phyloP scores from a whole-genome alignment of 257 asterid species.

The Solanum etuberosum region DNA sequence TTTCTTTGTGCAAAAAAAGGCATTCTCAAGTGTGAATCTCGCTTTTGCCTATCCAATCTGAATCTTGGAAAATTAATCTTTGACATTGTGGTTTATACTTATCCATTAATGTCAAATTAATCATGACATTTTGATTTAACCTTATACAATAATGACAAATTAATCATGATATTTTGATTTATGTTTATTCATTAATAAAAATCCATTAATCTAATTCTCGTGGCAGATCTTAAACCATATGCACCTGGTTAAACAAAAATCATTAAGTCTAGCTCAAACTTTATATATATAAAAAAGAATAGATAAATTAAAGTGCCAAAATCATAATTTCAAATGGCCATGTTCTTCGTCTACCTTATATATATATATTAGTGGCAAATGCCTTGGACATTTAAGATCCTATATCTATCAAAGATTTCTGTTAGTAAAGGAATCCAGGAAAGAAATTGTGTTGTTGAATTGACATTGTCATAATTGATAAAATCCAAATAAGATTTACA shows the following conservation, averaged over 20 bases:
- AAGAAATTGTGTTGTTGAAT: slow-evolving; percentile 14
- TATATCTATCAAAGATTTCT: not conserved
- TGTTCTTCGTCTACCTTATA: not conserved
- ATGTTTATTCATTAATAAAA: not conserved
- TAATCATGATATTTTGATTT: not conserved
- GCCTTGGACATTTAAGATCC: not conserved
- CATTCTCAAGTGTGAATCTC: not conserved
- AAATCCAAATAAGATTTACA: slow-evolving; percentile 38
- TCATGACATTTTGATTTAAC: not conserved
- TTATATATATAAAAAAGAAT: not conserved
- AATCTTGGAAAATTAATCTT: not conserved
- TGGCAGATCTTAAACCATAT: not conserved
- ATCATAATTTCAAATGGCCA: not conserved
- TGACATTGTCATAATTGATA: slow-evolving; percentile 38
- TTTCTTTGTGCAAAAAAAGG: not conserved
- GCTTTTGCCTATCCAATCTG: not conserved
- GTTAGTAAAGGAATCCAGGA: not conserved
- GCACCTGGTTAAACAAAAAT: not conserved
- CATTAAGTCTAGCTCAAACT: not conserved
- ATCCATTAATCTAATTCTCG: not conserved
- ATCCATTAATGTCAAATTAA: not conserved
- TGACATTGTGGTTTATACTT: not conserved
- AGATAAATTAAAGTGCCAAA: too few relatives aligned
- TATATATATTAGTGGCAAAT: not conserved
- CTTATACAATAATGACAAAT: not conserved